These are phyloP conservation scores for Phytophthora idaei DNA, from an alignment of 352 stramenopile species.

Conservation along the genomic window DNA sequence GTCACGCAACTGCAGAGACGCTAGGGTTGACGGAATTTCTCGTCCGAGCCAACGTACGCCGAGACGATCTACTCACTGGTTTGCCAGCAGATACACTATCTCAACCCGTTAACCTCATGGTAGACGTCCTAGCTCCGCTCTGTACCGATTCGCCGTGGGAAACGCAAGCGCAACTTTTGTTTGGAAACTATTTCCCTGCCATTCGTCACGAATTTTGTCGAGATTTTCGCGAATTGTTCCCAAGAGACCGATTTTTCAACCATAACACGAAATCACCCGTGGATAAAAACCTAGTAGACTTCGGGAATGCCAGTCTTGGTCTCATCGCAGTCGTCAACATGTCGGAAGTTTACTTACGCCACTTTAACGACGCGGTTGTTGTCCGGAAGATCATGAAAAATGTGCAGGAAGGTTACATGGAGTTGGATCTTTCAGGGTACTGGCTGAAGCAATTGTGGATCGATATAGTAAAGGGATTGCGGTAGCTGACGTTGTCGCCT, in stretches of 20 bases:
- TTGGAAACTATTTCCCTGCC: constrained; percentile 30
- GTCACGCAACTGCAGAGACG: constrained; percentile 6
- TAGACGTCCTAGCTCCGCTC: constrained; percentile 35
- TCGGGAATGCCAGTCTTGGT: constrained; percentile 27
- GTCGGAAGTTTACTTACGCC: constrained; percentile 32
- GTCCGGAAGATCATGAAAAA: constrained; percentile 50
- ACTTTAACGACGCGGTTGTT: constrained; percentile 38
- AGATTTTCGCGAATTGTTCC: constrained; percentile 29
- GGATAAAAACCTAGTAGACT: constrained; percentile 29
- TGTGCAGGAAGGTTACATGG: constrained; percentile 39
- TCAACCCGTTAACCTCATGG: constrained; percentile 38
- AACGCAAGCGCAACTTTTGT: constrained; percentile 22
- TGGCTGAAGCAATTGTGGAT: constrained; percentile 31
- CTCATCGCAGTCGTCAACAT: constrained; percentile 35
- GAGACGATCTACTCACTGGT: constrained; percentile 8
- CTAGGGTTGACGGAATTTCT: constrained; percentile 23
- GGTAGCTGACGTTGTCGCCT: constrained; percentile 20
- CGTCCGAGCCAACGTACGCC: constrained; percentile 24
- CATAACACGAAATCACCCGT: constrained; percentile 11
- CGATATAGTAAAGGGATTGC: constrained; percentile 37
- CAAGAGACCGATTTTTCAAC: constrained; percentile 30
- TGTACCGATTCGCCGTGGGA: constrained; percentile 27
- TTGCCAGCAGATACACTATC: constrained; percentile 16
- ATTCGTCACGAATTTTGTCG: constrained; percentile 36
- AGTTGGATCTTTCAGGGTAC: constrained; percentile 22